These are phyloP conservation scores for Lactarius psammicola DNA, from an alignment of 768 basidiomycete genomes.

Conservation along the genomic window DNA sequence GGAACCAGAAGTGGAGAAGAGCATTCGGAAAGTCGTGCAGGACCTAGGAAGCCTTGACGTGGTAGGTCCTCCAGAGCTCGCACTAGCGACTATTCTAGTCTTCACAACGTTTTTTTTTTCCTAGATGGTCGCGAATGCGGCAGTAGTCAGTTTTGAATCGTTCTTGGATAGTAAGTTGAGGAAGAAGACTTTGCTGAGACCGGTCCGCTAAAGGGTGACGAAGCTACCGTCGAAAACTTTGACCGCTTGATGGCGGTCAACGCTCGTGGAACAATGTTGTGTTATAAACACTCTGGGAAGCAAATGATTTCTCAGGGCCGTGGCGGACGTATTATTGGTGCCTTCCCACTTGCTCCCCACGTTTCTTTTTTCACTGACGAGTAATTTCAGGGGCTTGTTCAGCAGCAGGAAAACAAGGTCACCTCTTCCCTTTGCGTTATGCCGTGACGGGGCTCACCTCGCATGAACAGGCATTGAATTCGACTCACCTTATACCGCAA, in stretches of 20 bases:
- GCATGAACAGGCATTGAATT: neutral
- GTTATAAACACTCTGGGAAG: constrained; percentile 31
- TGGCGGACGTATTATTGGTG: too few species aligned
- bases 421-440: neutral
- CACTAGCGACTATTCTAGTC: neutral
- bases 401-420: constrained; percentile 22
- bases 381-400: too few species aligned
- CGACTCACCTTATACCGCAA: constrained; percentile 20
- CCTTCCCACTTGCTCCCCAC: too few species aligned
- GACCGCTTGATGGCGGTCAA: constrained; percentile 18
- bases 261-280: constrained; percentile 27
- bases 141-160: neutral
- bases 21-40: constrained; percentile 10
- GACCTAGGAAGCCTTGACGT: constrained; percentile 23
- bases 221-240: constrained; percentile 20
- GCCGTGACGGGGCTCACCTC: neutral
- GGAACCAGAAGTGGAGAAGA: constrained; percentile 14
- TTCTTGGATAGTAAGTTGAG: constrained; percentile 6
- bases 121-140: constrained; percentile 27
- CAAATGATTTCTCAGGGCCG: constrained; percentile 32
- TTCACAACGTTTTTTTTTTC: neutral
- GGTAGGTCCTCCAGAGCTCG: neutral
- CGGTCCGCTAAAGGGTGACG: neutral
- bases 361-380: too few species aligned
- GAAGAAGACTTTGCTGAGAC: neutral